Base-by-base conservation (phyloP, 371 early-diverging fungal genomes). In the Actinomortierella wolfii region DNA sequence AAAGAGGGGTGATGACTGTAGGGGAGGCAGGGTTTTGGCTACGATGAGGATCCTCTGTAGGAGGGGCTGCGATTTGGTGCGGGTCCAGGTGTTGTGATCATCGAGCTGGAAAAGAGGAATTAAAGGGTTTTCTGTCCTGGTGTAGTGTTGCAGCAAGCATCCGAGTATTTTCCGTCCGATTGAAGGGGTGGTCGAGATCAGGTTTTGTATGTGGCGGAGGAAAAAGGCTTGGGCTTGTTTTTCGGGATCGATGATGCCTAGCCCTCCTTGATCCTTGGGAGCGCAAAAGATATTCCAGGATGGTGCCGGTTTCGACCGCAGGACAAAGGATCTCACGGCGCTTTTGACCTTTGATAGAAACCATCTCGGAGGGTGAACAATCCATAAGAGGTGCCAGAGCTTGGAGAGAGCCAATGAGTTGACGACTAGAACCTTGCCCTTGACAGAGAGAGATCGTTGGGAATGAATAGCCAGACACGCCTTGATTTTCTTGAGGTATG, bases 361-460 rank as follows among this genome's bases (percentile, higher is more conserved):
- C 0, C 7, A 15, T 1, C 5, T 17, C 4, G 74, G 57, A 0
- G 55, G 56, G 0, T 51, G 18, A 23, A 55, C 42, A 0, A 74
- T 41, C 11, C 76, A 55, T 0, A 68, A 49, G 3, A 69, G 45
- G 54, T 78, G 70, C 74, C 78, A 78, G 1, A 67, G 42, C 9
- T 54, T 56, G 7, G 64, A 61, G 17, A 78, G 61, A 2, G 69
- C 47, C 1, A 78, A 34, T 6, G 64, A 51, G 44, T 68, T 78
- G 1, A 67, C 25, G 1, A 69, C 48, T 9, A 58, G 66, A 2
- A 61, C 57, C 1, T 60, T 13, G n/a, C 73, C 76, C 0, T 58
- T 53, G 0, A 78, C 51, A 21, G 73, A 73, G 0, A 78, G 49
- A 1, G 45, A 20, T 0, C 71, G 54, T 1, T 26, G 24, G 2